Evolutionary conservation across 2,329 filamentous ascomycete genomes (phyloP).

Genomic region (Calcarisporium arbuscula): DNA sequence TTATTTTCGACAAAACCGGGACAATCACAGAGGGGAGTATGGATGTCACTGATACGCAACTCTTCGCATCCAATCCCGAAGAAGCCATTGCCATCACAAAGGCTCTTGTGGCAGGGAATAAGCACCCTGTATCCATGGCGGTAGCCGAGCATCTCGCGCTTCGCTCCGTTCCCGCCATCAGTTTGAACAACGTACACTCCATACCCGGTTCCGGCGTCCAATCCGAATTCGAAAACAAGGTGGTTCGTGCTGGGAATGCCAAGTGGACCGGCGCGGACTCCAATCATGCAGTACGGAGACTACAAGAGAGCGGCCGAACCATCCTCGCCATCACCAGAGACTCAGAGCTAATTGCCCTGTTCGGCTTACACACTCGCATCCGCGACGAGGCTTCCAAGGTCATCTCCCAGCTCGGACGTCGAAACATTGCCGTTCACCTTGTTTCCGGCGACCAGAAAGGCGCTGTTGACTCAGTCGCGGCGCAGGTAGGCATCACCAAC

Average conservation of each 20-base stretch:
- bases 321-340: constrained; percentile 20
- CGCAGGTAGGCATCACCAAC: constrained; percentile 32
- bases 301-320: constrained; percentile 17
- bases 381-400: constrained; percentile 34
- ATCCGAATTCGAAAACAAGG: constrained; percentile 21
- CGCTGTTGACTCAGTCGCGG: constrained; percentile 43
- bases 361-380: constrained; percentile 36
- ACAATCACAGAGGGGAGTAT: constrained; percentile 48
- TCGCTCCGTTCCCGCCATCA: constrained; percentile 4
- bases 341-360: constrained; percentile 34
- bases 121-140: constrained; percentile 45
- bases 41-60: constrained; percentile 17
- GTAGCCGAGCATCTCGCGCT: constrained; percentile 34
- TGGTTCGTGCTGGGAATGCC: constrained; percentile 38
- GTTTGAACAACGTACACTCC: constrained; percentile 23
- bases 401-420: constrained; percentile 36
- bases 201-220: constrained; percentile 34
- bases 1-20: constrained; percentile 61
- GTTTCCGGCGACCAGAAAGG: constrained; percentile 49
- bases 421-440: constrained; percentile 45
- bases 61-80: constrained; percentile 13
- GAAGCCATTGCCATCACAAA: constrained; percentile 19
- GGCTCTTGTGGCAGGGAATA: constrained; percentile 29
- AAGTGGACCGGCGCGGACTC: constrained; percentile 30
- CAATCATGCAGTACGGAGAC: constrained; percentile 12